phyloP scores from a whole-genome alignment of 441 rosid genomes.

The Populus hybrid region DNA sequence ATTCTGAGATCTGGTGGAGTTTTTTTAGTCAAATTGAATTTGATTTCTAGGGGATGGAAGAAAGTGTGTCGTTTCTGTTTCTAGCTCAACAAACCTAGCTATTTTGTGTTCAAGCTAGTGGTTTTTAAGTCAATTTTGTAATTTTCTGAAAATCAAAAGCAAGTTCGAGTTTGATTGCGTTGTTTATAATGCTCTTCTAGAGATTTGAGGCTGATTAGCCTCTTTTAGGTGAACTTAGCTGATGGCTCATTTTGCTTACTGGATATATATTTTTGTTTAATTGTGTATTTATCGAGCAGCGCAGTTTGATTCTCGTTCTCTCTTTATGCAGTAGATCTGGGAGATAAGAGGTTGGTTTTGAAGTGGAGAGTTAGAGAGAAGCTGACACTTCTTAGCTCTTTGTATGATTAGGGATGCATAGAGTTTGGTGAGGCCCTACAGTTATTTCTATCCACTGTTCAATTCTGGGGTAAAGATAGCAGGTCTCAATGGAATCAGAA shows the following conservation, averaged over 20 bases:
- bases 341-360: constrained; percentile 7
- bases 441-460: constrained; percentile 17
- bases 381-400: neutral
- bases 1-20: neutral
- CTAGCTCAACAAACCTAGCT: neutral
- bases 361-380: constrained; percentile 7
- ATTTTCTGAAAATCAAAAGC: neutral
- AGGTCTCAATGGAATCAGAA: constrained; percentile 62
- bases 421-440: constrained; percentile 17
- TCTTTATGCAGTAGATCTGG: constrained; percentile 25
- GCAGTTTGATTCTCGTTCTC: constrained; percentile 17
- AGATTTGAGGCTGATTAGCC: neutral
- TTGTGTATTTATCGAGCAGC: neutral
- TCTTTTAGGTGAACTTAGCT: neutral
- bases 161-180: neutral
- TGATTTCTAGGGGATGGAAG: neutral
- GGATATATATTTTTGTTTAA: neutral
- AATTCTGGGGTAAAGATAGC: constrained; percentile 13
- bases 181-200: neutral
- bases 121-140: neutral
- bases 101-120: neutral
- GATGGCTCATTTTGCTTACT: neutral
- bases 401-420: constrained; percentile 25
- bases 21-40: constrained; percentile 15
- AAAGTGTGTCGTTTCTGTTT: neutral